Evolutionary conservation across 768 basidiomycete species (phyloP), one percentile per base, ranked within the genome.

Genomic region (Suillus placidus): DNA sequence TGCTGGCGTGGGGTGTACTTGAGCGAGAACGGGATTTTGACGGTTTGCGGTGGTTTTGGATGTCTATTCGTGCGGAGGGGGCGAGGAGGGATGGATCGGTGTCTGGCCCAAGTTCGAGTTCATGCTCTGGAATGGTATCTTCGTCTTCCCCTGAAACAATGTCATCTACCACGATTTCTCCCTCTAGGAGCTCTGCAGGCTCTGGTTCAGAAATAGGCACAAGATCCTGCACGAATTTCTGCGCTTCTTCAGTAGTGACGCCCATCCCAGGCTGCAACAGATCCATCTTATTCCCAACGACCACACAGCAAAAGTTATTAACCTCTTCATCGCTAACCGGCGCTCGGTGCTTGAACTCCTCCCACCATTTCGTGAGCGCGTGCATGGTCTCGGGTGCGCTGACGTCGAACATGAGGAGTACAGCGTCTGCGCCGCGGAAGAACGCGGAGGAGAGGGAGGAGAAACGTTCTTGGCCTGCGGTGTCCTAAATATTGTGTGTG

Each of bases 381-480:
- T 77, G 66, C 67, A 94, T 82, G 10, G 89, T 87, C 52, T 86
- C 81, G 0, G 87, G 87, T 4, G 84, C 73, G 69, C 89, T 92
- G 37, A 91, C 89, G 71, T 94, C 92, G 74, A 91, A 95, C 80
- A 94, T 85, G 68, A 95, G 83, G 18, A 95, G 67, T 1, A 85
- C 92, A 1, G 93, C 94, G 71, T 94, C 92, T 3, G 93, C 91
- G 2, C 91, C 91, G 7, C 94, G 86, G 70, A 93, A 95, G 78
- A 95, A 95, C 0, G 94, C 92, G 0, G 85, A 81, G 0, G 93
- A 92, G 20, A 95, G 83, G 47, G 85, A 88, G 1, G 92, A 92
- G 79, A 95, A 95, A 6, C 94, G 86, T 71, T 95, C 93, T 74
- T 95, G 94, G 2, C 94, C 93, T 1, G 92, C 91, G 0, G 92